phyloP scores from a whole-genome alignment of 441 rosid genomes.

The Jatropha multifida region DNA sequence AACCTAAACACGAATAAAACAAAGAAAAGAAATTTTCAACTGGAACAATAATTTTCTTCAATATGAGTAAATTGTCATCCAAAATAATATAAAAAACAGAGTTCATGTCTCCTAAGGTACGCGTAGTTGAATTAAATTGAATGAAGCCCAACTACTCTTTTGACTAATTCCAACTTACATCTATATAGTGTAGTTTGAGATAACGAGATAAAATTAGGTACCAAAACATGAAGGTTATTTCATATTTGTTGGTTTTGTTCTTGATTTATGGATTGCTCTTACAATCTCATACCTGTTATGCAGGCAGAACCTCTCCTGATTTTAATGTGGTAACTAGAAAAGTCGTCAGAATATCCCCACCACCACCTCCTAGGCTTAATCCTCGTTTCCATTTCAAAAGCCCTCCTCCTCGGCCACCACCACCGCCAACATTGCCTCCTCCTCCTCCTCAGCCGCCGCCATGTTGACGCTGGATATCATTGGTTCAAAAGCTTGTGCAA shows the following conservation, averaged over 20 bases:
- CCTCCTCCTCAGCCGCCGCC: background rate
- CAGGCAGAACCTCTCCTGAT: background rate
- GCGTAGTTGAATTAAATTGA: background rate
- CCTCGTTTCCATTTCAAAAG: background rate
- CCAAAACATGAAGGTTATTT: background rate
- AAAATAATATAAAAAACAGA: no score
- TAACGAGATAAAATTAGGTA: no score
- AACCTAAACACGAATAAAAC: no score
- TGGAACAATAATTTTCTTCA: no score
- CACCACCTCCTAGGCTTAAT: slow-evolving; percentile 17
- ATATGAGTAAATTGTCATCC: no score
- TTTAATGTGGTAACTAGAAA: background rate
- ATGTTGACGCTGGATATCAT: background rate
- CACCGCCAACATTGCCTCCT: background rate
- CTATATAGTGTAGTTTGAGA: no score
- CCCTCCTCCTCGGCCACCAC: slow-evolving; percentile 9
- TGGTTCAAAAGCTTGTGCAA: background rate
- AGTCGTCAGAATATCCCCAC: background rate
- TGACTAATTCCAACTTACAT: background rate
- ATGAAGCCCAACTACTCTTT: background rate
- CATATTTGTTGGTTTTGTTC: slow-evolving; percentile 6
- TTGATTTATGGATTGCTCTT: slow-evolving; percentile 7
- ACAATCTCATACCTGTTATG: background rate
- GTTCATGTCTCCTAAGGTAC: background rate
- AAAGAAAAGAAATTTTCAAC: no score